A percentile compares a stretch with the other conserved stretches of the same genome.
phyloP scores from a whole-genome alignment of 306 rosid species.

The Quercus berberidifolia region DNA sequence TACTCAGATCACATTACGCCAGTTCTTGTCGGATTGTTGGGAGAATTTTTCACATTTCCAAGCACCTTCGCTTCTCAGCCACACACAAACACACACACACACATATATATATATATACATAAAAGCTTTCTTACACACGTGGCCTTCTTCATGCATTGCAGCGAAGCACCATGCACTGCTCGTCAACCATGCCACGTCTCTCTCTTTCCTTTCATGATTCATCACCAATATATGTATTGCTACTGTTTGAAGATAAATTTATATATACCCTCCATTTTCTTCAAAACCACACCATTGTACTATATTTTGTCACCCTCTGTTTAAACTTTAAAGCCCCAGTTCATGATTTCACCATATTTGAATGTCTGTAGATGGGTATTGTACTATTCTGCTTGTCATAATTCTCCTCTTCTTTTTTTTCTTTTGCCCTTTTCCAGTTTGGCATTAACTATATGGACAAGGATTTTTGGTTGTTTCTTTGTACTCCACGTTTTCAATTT shows the following conservation, averaged over 20 bases:
- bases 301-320: neutral
- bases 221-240: neutral
- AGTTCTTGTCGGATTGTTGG: conserved; percentile 37
- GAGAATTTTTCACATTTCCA: neutral
- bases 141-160: conserved; percentile 29
- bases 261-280: neutral
- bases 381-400: neutral
- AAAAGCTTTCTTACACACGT: conserved; percentile 33
- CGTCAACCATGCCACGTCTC: conserved; percentile 34
- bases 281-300: neutral
- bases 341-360: neutral
- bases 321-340: neutral
- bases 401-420: too few species aligned
- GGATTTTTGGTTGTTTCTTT: too few species aligned
- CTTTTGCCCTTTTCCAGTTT: too few species aligned
- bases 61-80: neutral
- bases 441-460: too few species aligned
- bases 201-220: neutral
- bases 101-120: too few species aligned
- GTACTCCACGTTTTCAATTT: too few species aligned
- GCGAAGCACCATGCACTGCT: conserved; percentile 19
- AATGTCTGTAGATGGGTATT: neutral
- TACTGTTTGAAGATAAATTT: neutral
- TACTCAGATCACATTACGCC: conserved; percentile 19
- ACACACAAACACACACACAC: too few species aligned